Percentiles rank a stretch among this genome's conserved stretches.
These are phyloP conservation scores for Oxytropis ochrocephala DNA, from an alignment of 306 rosid species.

Conservation along the genomic window DNA sequence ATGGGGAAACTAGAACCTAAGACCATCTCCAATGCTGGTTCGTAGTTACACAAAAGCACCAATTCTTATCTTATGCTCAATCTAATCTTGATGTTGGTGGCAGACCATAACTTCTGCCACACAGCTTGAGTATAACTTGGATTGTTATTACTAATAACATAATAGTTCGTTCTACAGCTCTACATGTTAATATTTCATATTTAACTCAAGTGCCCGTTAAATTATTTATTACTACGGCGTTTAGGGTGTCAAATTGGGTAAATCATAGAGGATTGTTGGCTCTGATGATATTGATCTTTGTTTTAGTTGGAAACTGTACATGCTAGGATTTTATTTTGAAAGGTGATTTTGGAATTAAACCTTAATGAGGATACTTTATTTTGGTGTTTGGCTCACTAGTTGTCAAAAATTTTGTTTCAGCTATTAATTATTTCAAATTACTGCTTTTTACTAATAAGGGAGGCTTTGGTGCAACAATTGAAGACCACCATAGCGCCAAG, in stretches of 20 bases:
- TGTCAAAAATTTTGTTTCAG: neutral
- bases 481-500: neutral
- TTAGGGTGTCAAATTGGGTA: neutral
- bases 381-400: neutral
- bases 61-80: neutral
- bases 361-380: neutral
- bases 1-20: neutral
- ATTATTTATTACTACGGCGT: neutral
- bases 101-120: neutral
- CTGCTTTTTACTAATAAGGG: neutral
- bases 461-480: neutral
- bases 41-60: no score
- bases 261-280: neutral
- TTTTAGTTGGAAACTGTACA: neutral
- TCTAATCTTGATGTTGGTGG: neutral
- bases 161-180: neutral
- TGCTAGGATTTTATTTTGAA: conserved; percentile 9
- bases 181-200: neutral
- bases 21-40: no score
- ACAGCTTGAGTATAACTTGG: neutral
- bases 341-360: neutral
- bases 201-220: neutral
- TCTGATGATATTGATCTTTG: neutral
- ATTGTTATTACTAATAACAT: neutral
- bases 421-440: no score